phyloP scores from a whole-genome alignment of 2,329 filamentous ascomycete species.

The Pyricularia pennisetigena region DNA sequence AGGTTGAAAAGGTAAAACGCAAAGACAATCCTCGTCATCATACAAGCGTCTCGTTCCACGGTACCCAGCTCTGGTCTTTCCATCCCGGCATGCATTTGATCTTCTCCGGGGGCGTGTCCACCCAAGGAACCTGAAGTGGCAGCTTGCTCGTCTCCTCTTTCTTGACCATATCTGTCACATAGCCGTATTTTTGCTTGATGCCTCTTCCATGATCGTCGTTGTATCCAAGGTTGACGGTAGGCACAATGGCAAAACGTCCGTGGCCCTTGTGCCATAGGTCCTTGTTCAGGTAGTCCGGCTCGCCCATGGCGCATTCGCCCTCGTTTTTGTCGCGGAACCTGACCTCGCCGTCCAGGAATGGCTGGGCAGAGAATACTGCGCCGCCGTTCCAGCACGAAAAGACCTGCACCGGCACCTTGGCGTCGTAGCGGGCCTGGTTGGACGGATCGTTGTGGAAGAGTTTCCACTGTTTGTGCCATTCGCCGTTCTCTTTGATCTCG shows the following conservation, averaged over 20 bases:
- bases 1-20: background rate
- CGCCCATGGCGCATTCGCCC: constrained; percentile 40
- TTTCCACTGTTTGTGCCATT: constrained; percentile 35
- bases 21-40: background rate
- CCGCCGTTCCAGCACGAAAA: constrained; percentile 53
- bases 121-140: constrained; percentile 27
- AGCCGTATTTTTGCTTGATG: constrained; percentile 40
- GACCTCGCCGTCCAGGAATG: constrained; percentile 31
- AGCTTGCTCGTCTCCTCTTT: background rate
- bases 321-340: constrained; percentile 28
- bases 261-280: constrained; percentile 41
- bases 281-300: constrained; percentile 44
- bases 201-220: constrained; percentile 28
- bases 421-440: constrained; percentile 20
- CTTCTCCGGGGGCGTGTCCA: constrained; percentile 27
- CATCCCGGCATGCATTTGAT: constrained; percentile 38
- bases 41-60: constrained; percentile 23
- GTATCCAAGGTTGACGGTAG: constrained; percentile 45
- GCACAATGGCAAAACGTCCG: constrained; percentile 42
- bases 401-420: constrained; percentile 40
- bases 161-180: constrained; percentile 24
- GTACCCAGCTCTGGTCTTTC: constrained; percentile 27
- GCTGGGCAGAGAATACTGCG: constrained; percentile 32
- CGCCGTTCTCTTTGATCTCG: constrained; percentile 34
- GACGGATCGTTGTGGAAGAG: constrained; percentile 39